These are phyloP conservation scores for Leccinum incarnatum DNA, from an alignment of 768 basidiomycete species.

Conservation along the genomic window DNA sequence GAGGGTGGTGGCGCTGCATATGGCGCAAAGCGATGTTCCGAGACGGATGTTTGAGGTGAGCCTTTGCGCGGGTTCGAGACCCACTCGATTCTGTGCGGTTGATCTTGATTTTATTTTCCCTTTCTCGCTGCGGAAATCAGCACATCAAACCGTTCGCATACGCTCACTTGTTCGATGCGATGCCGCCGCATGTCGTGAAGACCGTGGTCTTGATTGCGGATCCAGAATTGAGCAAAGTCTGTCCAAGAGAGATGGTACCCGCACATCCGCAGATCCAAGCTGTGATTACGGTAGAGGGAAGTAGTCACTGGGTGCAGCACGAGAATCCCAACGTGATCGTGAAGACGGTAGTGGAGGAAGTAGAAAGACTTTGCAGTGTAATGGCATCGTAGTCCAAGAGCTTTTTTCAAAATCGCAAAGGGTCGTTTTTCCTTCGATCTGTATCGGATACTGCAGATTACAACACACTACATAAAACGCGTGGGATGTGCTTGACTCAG, in stretches of 20 bases:
- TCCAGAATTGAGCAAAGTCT: constrained; percentile 2
- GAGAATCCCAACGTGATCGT: constrained; percentile 8
- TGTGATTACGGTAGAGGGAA: constrained; percentile 4
- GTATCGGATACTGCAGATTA: no score
- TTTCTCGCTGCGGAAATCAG: not conserved
- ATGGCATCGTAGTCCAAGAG: no score
- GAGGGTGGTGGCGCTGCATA: constrained; percentile 10
- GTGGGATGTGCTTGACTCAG: no score
- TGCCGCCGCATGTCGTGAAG: constrained; percentile 13
- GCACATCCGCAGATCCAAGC: constrained; percentile 3
- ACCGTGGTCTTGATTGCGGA: constrained; percentile 17
- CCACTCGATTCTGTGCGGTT: not conserved
- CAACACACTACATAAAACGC: no score
- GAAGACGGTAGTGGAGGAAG: constrained; percentile 1
- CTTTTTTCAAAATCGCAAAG: no score
- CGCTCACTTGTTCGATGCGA: constrained; percentile 5
- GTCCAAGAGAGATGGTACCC: constrained; percentile 5
- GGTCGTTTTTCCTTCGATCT: no score
- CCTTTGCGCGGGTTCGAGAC: not conserved
- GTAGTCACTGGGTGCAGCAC: constrained; percentile 18
- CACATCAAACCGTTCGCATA: constrained; percentile 17
- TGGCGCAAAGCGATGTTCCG: constrained; percentile 6
- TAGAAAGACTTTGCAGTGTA: constrained; percentile 3
- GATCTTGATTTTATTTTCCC: not conserved
- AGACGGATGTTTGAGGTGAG: constrained; percentile 10